phyloP scores from a whole-genome alignment of 192 early-diverging fungal species.

The Spinellus fusiger region DNA sequence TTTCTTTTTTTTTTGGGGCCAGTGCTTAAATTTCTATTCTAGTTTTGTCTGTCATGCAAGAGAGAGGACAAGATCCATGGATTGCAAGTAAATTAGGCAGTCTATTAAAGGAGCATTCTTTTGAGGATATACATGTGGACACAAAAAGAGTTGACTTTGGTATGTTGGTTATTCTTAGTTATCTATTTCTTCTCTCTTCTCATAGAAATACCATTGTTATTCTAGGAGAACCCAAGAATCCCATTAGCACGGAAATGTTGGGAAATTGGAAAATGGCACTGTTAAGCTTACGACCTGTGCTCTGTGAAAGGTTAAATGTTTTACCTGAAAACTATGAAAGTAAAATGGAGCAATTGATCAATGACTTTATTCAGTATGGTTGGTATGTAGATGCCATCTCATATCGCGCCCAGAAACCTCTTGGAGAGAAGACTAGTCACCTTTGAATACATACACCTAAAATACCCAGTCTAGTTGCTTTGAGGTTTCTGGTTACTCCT shows the following conservation, averaged over 20 bases:
- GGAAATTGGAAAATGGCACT: slow-evolving; percentile 20
- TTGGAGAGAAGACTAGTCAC: not conserved
- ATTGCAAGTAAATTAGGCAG: slow-evolving; percentile 7
- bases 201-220: not conserved
- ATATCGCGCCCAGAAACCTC: slow-evolving; percentile 9
- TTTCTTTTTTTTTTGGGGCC: not conserved
- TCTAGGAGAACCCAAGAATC: slow-evolving; percentile 2
- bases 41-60: slow-evolving; percentile 8
- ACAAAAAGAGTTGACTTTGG: slow-evolving; percentile 2
- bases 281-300: slow-evolving; percentile 6
- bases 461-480: too few species aligned
- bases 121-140: slow-evolving; percentile 10
- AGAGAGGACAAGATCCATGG: slow-evolving; percentile 19
- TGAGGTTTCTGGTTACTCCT: not conserved
- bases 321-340: slow-evolving; percentile 2
- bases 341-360: slow-evolving; percentile 7
- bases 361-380: slow-evolving; percentile 6
- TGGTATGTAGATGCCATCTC: not conserved
- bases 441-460: slow-evolving; percentile 4
- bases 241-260: slow-evolving; percentile 20
- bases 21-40: slow-evolving; percentile 1
- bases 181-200: not conserved
- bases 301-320: not conserved
- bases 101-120: slow-evolving; percentile 2
- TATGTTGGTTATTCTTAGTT: not conserved